Percentiles rank a stretch among this genome's conserved stretches.
These are phyloP conservation scores for Corymbia citriodora DNA, from an alignment of 441 rosid species.

Conservation along the genomic window DNA sequence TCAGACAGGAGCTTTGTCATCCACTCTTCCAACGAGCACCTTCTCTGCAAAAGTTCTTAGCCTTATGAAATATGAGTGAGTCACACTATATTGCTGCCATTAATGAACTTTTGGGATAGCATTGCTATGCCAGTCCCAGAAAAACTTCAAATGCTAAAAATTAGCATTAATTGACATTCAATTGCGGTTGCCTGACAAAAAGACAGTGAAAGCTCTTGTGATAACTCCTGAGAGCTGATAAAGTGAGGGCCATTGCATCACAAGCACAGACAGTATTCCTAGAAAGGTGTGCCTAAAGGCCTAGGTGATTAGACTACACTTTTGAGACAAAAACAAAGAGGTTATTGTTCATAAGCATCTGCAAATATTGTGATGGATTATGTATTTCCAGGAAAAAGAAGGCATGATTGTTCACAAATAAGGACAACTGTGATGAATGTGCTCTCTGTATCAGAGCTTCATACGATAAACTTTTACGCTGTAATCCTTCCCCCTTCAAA, in stretches of 20 bases:
- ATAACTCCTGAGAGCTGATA: neutral
- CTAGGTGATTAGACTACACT: neutral
- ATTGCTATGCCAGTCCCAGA: neutral
- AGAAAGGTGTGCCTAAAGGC: neutral
- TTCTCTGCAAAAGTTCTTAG: slow-evolving; percentile 74
- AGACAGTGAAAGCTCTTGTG: neutral
- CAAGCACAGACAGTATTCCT: neutral
- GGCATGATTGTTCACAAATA: neutral
- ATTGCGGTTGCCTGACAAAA: neutral
- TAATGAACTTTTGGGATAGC: neutral
- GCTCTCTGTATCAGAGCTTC: neutral
- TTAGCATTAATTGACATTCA: neutral
- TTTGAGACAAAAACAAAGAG: neutral
- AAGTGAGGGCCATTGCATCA: neutral
- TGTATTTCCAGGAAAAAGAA: neutral
- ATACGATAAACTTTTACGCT: neutral
- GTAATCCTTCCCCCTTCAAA: neutral
- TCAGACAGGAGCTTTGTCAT: slow-evolving; percentile 91
- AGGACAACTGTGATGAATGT: neutral
- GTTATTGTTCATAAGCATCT: neutral
- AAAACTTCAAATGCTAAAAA: neutral
- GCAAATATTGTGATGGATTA: neutral
- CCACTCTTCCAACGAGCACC: slow-evolving; percentile 96
- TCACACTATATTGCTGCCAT: neutral
- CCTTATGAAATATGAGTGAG: slow-evolving; percentile 24